Conservation (phyloP, 805 yeast species). For the Metschnikowia bowlesiae region DNA sequence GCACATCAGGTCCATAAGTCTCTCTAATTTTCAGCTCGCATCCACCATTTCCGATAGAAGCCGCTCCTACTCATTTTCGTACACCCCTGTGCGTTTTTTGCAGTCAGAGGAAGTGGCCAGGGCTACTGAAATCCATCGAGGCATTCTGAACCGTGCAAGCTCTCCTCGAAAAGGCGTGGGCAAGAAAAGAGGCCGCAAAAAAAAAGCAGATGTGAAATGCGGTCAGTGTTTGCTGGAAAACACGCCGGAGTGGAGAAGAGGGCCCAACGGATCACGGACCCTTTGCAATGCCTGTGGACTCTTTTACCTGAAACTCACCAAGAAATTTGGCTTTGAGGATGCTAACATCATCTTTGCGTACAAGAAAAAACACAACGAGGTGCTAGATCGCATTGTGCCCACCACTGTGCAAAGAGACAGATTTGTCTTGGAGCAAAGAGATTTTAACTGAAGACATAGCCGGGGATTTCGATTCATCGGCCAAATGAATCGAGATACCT, state of each 20-base stretch:
- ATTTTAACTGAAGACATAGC: neutral
- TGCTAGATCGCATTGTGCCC: slow-evolving; percentile 15
- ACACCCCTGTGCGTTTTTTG: neutral
- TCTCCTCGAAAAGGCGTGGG: neutral
- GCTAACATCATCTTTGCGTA: slow-evolving; percentile 27
- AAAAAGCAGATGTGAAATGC: slow-evolving; percentile 15
- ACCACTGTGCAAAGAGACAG: slow-evolving; percentile 11
- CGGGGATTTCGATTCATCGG: neutral
- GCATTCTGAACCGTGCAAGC: neutral
- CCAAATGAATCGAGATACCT: neutral
- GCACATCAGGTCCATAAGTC: neutral
- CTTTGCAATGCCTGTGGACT: slow-evolving; percentile 93
- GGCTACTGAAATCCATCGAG: neutral
- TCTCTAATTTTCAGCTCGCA: neutral
- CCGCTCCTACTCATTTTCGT: neutral
- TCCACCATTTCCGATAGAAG: neutral
- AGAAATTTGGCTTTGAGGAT: slow-evolving; percentile 39
- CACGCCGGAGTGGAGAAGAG: slow-evolving; percentile 93
- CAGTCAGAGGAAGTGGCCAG: neutral
- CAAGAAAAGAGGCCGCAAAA: slow-evolving; percentile 18
- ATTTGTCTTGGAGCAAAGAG: slow-evolving; percentile 2
- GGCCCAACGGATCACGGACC: slow-evolving; percentile 78
- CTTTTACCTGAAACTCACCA: slow-evolving; percentile 58
- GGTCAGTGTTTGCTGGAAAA: slow-evolving; percentile 23
- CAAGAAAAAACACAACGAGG: slow-evolving; percentile 14